These are phyloP conservation scores for Cupressus sempervirens DNA, from an alignment of 75 land plant genomes.

Conservation along the genomic window DNA sequence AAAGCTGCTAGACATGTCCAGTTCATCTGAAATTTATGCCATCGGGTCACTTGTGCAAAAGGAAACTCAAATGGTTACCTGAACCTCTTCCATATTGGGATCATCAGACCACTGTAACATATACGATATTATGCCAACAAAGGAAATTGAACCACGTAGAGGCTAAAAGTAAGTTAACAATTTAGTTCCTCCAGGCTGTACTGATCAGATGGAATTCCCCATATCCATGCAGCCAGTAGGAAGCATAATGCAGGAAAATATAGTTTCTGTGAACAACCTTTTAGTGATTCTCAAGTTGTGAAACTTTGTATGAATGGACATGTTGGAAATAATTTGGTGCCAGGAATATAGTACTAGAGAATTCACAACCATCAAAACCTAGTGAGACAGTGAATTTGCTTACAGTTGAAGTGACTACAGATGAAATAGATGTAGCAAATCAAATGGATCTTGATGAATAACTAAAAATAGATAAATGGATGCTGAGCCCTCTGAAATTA, in stretches of 20 bases:
- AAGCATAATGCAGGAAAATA: neutral
- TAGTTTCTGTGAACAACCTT: neutral
- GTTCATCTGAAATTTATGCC: no score
- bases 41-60: no score
- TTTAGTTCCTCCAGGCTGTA: neutral
- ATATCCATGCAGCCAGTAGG: neutral
- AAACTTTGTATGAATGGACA: neutral
- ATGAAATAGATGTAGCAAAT: neutral
- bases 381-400: neutral
- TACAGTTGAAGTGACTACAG: neutral
- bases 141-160: neutral
- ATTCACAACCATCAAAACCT: neutral
- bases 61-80: no score
- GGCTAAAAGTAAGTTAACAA: neutral
- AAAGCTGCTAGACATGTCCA: no score
- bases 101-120: no score
- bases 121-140: neutral
- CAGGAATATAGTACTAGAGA: neutral
- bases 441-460: neutral
- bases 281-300: neutral
- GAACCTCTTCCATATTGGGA: no score
- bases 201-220: neutral
- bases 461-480: neutral
- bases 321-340: neutral
- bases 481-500: neutral